Percentiles rank a stretch among this genome's conserved stretches.
phyloP scores from a whole-genome alignment of 257 asterid genomes.

The Handroanthus guayacan region DNA sequence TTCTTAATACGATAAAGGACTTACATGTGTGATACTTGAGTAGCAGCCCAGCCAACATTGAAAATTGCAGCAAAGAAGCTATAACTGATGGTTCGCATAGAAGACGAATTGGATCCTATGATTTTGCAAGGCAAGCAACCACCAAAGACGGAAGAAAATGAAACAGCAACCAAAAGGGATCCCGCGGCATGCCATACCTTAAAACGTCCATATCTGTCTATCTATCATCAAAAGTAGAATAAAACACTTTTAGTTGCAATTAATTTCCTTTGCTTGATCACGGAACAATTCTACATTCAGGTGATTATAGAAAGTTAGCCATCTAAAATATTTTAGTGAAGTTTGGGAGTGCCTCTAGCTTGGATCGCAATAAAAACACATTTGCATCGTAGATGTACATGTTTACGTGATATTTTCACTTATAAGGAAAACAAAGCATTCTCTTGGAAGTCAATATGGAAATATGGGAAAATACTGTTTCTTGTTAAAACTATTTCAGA shows the following conservation, averaged over 20 bases:
- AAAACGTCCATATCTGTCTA: constrained; percentile 86
- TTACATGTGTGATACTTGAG: constrained; percentile 98
- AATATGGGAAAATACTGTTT: neutral
- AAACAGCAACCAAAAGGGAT: constrained; percentile 78
- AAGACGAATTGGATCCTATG: constrained; percentile 65
- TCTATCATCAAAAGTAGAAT: constrained; percentile 48
- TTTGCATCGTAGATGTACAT: neutral
- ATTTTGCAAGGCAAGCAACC: constrained; percentile 91
- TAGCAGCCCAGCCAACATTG: constrained; percentile 96
- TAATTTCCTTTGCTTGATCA: neutral
- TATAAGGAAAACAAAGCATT: neutral
- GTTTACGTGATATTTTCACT: neutral
- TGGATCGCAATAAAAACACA: neutral
- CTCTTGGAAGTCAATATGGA: neutral
- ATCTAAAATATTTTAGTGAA: neutral
- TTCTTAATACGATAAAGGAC: constrained; percentile 11
- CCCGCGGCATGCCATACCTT: constrained; percentile 91
- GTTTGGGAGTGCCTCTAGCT: neutral
- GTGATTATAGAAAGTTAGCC: neutral
- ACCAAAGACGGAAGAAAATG: constrained; percentile 93
- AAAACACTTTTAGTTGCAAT: neutral
- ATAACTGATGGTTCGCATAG: constrained; percentile 67
- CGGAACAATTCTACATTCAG: neutral
- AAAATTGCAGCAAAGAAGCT: constrained; percentile 86
- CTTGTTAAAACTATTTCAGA: neutral